These are phyloP conservation scores for Trichocladium uniseriatum DNA, from an alignment of 495 filamentous ascomycete species.

Conservation along the genomic window DNA sequence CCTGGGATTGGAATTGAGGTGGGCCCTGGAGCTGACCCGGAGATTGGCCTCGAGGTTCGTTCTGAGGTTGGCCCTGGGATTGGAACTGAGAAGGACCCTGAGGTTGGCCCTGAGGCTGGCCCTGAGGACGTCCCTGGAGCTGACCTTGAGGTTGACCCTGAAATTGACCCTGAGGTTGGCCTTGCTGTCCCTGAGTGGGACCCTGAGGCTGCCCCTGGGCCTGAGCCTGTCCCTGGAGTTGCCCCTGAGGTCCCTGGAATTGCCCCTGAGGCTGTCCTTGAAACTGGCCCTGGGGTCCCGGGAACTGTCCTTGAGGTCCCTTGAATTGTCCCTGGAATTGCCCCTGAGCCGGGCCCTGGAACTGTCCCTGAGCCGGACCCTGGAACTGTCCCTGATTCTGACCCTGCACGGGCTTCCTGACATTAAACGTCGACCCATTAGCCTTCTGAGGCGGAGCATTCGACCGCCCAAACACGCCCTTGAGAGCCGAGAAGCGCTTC, in stretches of 20 bases:
- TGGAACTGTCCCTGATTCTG: constrained; percentile 12
- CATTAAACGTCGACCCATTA: background rate
- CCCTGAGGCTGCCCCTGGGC: background rate
- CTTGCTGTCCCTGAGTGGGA: background rate
- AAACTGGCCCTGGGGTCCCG: constrained; percentile 8
- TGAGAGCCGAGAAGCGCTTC: constrained; percentile 26
- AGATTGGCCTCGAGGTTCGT: background rate
- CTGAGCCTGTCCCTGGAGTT: background rate
- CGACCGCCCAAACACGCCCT: constrained; percentile 17
- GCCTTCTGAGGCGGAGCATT: constrained; percentile 1
- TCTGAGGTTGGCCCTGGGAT: background rate
- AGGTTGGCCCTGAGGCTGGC: background rate
- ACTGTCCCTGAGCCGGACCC: constrained; percentile 3
- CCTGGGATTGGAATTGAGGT: constrained; percentile 1
- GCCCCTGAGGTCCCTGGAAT: background rate
- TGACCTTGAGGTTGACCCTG: background rate
- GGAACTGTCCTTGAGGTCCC: background rate
- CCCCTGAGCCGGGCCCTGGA: background rate
- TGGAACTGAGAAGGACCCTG: background rate
- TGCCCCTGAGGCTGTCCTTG: constrained; percentile 3
- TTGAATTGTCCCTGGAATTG: constrained; percentile 1
- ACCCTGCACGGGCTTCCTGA: constrained; percentile 5
- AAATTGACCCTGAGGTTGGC: background rate
- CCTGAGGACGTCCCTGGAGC: background rate
- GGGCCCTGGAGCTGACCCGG: background rate